Evolutionary conservation across 1,284 basidiomycete genomes (phyloP).

Genomic region (Ceratobasidium sp.): DNA sequence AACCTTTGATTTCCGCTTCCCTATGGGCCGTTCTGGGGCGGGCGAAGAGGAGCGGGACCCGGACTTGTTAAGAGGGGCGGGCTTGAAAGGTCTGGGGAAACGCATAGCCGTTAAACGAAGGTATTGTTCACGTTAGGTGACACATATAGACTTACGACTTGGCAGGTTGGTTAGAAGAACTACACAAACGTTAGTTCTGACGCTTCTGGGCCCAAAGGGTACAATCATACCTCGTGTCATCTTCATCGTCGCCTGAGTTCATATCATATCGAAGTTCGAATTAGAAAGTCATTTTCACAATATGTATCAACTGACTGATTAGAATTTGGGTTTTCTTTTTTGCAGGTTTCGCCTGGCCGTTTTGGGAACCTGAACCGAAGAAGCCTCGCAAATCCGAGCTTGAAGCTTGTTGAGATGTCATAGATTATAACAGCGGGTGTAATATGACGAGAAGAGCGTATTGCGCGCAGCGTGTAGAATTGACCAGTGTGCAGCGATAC

Average conservation of each 20-base stretch:
- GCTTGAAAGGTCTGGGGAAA: background rate
- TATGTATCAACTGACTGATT: background rate
- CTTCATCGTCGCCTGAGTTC: slow-evolving; percentile 20
- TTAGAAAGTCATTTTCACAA: background rate
- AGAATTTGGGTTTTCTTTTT: slow-evolving; percentile 30
- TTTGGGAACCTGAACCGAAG: slow-evolving; percentile 24
- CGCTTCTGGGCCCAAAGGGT: background rate
- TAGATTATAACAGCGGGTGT: background rate
- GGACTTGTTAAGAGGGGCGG: slow-evolving; percentile 4
- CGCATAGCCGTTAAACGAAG: too few species aligned
- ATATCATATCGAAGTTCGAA: background rate
- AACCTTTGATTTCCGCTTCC: slow-evolving; percentile 36
- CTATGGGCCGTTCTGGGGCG: background rate
- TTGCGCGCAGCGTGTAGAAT: too few species aligned
- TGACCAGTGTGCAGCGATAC: too few species aligned
- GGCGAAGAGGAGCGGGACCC: slow-evolving; percentile 15
- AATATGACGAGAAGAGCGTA: too few species aligned
- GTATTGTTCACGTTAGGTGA: background rate
- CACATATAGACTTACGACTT: slow-evolving; percentile 7
- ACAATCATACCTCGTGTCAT: slow-evolving; percentile 8
- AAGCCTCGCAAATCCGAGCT: background rate
- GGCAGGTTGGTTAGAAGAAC: slow-evolving; percentile 1
- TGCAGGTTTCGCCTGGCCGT: slow-evolving; percentile 2
- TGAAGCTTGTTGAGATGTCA: slow-evolving; percentile 1
- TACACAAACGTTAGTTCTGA: background rate